Conservation (phyloP, 352 stramenopile species). For the Globisporangium parvum region DNA sequence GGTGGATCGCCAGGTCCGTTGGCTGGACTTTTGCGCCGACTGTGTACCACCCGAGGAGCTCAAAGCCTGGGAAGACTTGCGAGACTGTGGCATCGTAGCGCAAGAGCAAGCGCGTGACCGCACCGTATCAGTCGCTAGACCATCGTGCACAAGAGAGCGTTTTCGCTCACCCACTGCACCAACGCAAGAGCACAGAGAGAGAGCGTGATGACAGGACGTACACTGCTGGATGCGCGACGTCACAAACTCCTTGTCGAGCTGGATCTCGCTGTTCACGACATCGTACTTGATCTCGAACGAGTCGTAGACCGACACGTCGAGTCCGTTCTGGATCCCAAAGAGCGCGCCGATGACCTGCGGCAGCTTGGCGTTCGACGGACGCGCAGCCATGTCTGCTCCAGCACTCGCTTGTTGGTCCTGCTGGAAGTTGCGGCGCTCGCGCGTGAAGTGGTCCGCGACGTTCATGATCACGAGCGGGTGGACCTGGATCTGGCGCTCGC, state of each 20-base stretch:
- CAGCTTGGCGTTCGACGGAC: slow-evolving; percentile 24
- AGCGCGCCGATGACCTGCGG: slow-evolving; percentile 84
- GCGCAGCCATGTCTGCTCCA: neutral
- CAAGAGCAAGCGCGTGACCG: no score
- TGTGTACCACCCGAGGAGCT: slow-evolving; percentile 88
- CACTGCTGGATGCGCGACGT: slow-evolving; percentile 76
- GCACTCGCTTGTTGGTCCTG: slow-evolving; percentile 9
- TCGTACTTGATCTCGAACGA: slow-evolving; percentile 88
- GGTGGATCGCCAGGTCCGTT: slow-evolving; percentile 73
- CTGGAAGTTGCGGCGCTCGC: slow-evolving; percentile 60
- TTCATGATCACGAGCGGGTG: slow-evolving; percentile 92
- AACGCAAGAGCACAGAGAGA: neutral
- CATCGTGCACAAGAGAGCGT: no score
- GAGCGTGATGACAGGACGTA: slow-evolving; percentile 19
- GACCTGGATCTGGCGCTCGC: slow-evolving; percentile 68
- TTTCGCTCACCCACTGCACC: no score
- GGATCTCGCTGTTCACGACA: slow-evolving; percentile 35
- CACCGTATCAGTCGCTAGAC: neutral
- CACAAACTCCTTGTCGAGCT: slow-evolving; percentile 83
- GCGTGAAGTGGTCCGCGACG: slow-evolving; percentile 94
- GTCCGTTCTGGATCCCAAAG: slow-evolving; percentile 88
- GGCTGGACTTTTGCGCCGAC: slow-evolving; percentile 61
- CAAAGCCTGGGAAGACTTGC: slow-evolving; percentile 83
- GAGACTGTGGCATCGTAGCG: slow-evolving; percentile 29
- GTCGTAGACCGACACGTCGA: slow-evolving; percentile 79